A percentile compares a stretch with the other conserved stretches of the same genome.
These are phyloP conservation scores for Thuidium tamariscinum DNA, from an alignment of 225 moss, liverwort and hornwort genomes.

Conservation along the genomic window DNA sequence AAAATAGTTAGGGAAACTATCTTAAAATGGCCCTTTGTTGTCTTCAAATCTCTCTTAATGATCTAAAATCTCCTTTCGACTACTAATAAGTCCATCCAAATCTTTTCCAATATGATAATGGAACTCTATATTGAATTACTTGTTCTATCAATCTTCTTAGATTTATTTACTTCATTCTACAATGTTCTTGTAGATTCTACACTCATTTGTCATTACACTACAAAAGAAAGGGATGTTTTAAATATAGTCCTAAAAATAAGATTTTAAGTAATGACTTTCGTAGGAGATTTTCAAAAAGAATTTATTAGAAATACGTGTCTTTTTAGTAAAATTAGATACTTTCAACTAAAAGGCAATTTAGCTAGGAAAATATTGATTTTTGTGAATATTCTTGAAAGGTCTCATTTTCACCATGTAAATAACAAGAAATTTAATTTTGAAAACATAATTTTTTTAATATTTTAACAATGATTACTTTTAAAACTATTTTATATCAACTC, in stretches of 20 bases:
- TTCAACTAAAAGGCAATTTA: neutral
- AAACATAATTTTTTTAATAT: neutral
- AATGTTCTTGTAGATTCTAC: neutral
- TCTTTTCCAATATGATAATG: accelerated
- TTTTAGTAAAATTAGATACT: too few species aligned
- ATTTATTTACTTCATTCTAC: accelerated
- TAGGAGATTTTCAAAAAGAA: too few species aligned
- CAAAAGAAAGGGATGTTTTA: too few species aligned
- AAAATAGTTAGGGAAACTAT: too few species aligned
- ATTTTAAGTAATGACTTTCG: too few species aligned
- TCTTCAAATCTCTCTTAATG: too few species aligned
- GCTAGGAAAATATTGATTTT: neutral
- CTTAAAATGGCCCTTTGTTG: too few species aligned
- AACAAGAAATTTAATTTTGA: neutral
- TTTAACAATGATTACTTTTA: neutral
- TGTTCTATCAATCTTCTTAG: accelerated
- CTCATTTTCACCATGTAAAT: neutral
- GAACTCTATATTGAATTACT: accelerated
- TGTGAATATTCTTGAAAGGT: neutral
- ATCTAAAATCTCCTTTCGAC: accelerated
- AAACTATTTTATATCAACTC: neutral
- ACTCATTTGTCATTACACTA: too few species aligned
- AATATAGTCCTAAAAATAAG: too few species aligned
- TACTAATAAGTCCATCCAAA: neutral
- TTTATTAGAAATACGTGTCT: too few species aligned